phyloP scores from a whole-genome alignment of 2,329 filamentous ascomycete genomes.

The Diaporthe humulicola region DNA sequence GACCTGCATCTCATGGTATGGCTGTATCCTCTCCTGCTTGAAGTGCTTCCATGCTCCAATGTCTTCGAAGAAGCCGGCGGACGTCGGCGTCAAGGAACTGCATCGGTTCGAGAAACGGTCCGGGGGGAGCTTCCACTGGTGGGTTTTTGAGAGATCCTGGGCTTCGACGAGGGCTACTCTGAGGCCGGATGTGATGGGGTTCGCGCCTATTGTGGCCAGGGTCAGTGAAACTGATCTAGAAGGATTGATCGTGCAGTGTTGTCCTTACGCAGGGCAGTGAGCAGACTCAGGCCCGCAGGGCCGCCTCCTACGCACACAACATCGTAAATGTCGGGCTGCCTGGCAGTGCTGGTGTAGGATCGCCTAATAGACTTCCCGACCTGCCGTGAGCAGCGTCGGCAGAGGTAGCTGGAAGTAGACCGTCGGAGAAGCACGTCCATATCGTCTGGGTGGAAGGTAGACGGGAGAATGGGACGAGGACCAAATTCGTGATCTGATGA shows the following conservation, averaged over 20 bases:
- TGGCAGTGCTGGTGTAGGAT: conserved; percentile 56
- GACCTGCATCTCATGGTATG: conserved; percentile 96
- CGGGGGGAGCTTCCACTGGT: conserved; percentile 74
- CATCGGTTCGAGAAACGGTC: conserved; percentile 91
- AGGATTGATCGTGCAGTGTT: neutral
- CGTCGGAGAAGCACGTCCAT: conserved; percentile 46
- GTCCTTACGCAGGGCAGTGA: conserved; percentile 79
- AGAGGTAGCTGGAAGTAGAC: conserved; percentile 54
- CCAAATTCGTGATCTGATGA: conserved; percentile 15
- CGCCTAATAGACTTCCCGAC: conserved; percentile 50
- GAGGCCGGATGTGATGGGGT: conserved; percentile 79
- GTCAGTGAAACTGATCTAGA: neutral
- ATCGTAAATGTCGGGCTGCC: conserved; percentile 83
- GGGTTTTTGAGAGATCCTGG: conserved; percentile 81
- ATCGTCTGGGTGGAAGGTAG: neutral
- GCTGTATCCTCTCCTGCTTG: conserved; percentile 79
- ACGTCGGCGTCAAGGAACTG: conserved; percentile 92
- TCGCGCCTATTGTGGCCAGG: conserved; percentile 70
- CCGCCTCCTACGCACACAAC: conserved; percentile 93
- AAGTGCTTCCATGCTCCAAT: conserved; percentile 91
- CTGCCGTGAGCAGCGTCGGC: conserved; percentile 60
- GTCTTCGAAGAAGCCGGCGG: conserved; percentile 82
- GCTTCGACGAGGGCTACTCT: conserved; percentile 91
- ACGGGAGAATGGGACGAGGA: neutral
- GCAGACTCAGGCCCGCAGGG: conserved; percentile 86